These are phyloP conservation scores for Cutaneotrichosporon sp. DNA, from an alignment of 1,284 basidiomycete genomes.

Conservation along the genomic window DNA sequence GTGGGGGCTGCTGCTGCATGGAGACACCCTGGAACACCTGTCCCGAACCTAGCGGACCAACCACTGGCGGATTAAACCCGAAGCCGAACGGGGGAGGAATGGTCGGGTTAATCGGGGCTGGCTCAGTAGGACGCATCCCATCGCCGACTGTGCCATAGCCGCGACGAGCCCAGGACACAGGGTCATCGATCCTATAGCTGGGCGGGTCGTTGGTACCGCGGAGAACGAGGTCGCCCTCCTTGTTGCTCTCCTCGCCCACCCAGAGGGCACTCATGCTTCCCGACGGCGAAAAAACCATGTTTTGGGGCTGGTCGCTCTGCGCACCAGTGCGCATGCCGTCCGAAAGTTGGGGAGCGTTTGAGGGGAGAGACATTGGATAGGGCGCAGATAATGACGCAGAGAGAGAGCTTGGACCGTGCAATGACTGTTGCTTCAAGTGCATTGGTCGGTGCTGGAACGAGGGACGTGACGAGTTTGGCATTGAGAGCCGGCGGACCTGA, in stretches of 20 bases:
- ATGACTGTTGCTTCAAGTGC: neutral
- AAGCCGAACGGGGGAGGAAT: neutral
- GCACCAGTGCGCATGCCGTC: neutral
- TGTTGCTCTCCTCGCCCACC: neutral
- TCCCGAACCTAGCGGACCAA: neutral
- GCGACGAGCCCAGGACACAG: conserved; percentile 20
- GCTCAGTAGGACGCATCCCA: conserved; percentile 2
- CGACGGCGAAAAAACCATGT: neutral
- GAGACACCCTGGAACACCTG: neutral
- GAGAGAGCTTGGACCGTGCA: neutral
- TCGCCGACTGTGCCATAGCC: conserved; percentile 16
- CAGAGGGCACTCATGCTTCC: neutral
- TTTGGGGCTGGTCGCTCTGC: neutral
- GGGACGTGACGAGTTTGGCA: neutral
- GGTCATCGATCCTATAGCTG: conserved; percentile 12
- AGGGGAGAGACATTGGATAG: neutral
- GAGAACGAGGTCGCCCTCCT: conserved; percentile 17
- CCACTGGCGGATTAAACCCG: neutral
- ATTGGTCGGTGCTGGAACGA: neutral
- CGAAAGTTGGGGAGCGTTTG: neutral
- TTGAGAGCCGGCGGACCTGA: neutral
- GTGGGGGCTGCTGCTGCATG: too few species aligned
- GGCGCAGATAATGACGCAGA: neutral
- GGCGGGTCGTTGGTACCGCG: conserved; percentile 16
- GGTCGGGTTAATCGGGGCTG: neutral